phyloP scores from a whole-genome alignment of 2,329 filamentous ascomycete species.

The Helminthosporium solani region DNA sequence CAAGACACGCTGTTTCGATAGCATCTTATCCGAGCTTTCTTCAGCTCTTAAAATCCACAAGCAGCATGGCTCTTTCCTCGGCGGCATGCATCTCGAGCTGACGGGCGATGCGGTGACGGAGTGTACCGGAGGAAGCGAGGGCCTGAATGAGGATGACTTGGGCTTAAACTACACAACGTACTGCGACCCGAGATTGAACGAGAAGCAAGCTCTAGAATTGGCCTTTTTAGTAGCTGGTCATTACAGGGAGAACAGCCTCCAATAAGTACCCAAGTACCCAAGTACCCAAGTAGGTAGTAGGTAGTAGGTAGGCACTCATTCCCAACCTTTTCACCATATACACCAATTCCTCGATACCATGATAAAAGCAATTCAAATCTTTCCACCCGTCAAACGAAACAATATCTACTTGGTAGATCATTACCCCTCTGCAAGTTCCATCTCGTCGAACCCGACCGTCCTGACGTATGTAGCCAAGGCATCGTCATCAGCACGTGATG shows the following conservation, averaged over 20 bases:
- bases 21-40: constrained; percentile 84
- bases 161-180: constrained; percentile 91
- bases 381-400: not conserved
- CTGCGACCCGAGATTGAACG: constrained; percentile 92
- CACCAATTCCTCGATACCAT: not conserved
- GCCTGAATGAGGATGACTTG: constrained; percentile 82
- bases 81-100: constrained; percentile 91
- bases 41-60: constrained; percentile 83
- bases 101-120: constrained; percentile 97
- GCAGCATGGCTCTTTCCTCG: constrained; percentile 79
- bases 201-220: constrained; percentile 95
- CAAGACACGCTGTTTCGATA: constrained; percentile 89
- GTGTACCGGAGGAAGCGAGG: constrained; percentile 87
- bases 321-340: not conserved
- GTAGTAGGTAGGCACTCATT: too few relatives aligned
- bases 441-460: too few relatives aligned
- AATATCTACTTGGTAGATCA: too few relatives aligned
- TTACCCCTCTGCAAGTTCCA: too few relatives aligned
- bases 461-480: too few relatives aligned
- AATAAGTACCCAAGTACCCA: constrained; percentile 6
- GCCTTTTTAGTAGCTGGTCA: constrained; percentile 91
- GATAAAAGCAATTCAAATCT: not conserved
- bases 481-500: not conserved
- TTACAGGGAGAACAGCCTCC: constrained; percentile 54
- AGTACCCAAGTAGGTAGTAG: not conserved